Conservation (phyloP, 2,329 filamentous ascomycete species). For the Colletotrichum phormii region DNA sequence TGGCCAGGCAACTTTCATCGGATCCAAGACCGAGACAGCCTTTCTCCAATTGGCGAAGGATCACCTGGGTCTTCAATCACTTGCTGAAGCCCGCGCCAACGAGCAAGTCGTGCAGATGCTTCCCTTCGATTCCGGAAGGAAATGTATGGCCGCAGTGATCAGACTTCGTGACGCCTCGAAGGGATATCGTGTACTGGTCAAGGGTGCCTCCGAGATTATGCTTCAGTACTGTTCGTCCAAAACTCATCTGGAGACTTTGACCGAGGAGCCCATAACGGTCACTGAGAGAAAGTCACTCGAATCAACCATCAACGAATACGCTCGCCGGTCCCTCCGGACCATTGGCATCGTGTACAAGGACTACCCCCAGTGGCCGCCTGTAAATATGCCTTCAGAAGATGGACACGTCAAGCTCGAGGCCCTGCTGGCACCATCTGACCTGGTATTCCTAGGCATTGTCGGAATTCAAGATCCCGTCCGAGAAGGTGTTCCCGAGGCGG, state of each 20-base stretch:
- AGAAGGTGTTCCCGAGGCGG: constrained; percentile 70
- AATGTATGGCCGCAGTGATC: constrained; percentile 76
- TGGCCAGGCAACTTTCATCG: constrained; percentile 71
- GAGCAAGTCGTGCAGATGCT: constrained; percentile 59
- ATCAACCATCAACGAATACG: constrained; percentile 50
- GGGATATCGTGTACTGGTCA: constrained; percentile 67
- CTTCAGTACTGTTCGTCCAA: constrained; percentile 53
- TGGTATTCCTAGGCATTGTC: constrained; percentile 60
- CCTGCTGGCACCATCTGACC: constrained; percentile 31
- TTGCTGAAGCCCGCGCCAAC: constrained; percentile 73
- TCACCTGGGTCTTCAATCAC: constrained; percentile 71
- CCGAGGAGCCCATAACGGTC: neutral
- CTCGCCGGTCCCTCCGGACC: constrained; percentile 51
- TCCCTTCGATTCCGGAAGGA: constrained; percentile 54
- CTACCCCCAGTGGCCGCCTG: constrained; percentile 49
- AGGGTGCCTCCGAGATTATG: constrained; percentile 64
- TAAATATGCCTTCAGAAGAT: constrained; percentile 67
- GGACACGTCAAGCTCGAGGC: constrained; percentile 58
- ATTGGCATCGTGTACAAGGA: constrained; percentile 54
- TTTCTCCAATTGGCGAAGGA: constrained; percentile 77
- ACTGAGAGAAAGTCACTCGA: constrained; percentile 8
- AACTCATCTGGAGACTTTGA: constrained; percentile 37
- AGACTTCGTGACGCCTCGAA: constrained; percentile 62
- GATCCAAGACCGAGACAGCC: constrained; percentile 83
- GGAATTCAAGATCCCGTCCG: constrained; percentile 77